Conservation (phyloP, 2,329 filamentous ascomycete genomes). For the Cordyceps farinosa region DNA sequence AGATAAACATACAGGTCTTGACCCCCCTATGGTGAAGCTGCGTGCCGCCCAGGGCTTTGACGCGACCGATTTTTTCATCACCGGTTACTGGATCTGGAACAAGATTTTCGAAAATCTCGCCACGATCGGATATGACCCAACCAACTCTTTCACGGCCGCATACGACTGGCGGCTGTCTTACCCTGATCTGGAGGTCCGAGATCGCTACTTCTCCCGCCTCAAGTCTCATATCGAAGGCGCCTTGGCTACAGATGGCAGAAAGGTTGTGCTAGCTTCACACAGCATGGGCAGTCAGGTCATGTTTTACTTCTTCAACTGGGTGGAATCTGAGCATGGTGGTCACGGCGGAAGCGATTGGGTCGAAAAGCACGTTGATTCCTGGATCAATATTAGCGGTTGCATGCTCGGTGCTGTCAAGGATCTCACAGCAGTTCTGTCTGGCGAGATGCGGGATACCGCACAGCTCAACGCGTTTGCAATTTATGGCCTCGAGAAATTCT, state of each 20-base stretch:
- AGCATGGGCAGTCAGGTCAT: constrained; percentile 97
- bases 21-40: constrained; percentile 85
- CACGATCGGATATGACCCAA: constrained; percentile 91
- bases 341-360: constrained; percentile 85
- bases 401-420: constrained; percentile 96
- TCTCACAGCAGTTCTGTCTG: constrained; percentile 83
- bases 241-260: constrained; percentile 67
- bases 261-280: constrained; percentile 84
- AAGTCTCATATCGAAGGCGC: constrained; percentile 89
- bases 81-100: constrained; percentile 97
- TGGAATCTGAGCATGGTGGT: constrained; percentile 73
- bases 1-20: constrained; percentile 84
- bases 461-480: constrained; percentile 96
- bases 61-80: constrained; percentile 91
- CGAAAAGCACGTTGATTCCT: constrained; percentile 81
- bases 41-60: constrained; percentile 95
- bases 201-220: constrained; percentile 89
- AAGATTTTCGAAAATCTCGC: constrained; percentile 97
- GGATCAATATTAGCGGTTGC: constrained; percentile 98
- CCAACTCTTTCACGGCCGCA: constrained; percentile 64
- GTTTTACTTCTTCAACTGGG: constrained; percentile 79
- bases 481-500: constrained; percentile 92
- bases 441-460: constrained; percentile 97
- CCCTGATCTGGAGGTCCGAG: constrained; percentile 79
- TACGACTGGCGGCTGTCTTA: constrained; percentile 95